Conservation (phyloP, 257 asterid genomes). For the Coffea canephora region DNA sequence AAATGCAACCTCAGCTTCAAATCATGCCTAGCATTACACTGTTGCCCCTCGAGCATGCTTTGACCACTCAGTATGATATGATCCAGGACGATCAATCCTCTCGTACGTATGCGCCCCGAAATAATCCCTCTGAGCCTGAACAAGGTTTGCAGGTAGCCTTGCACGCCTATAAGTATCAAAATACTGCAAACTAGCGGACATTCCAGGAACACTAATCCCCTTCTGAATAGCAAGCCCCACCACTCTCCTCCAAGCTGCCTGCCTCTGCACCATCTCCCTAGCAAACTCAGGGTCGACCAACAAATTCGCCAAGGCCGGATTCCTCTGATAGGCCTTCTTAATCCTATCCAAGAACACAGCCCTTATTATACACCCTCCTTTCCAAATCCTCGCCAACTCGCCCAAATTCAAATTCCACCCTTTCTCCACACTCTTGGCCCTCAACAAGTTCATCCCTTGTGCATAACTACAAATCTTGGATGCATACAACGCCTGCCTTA, state of each 20-base stretch:
- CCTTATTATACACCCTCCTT: conserved; percentile 92
- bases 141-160: conserved; percentile 87
- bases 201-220: conserved; percentile 82
- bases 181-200: conserved; percentile 90
- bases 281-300: conserved; percentile 88
- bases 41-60: conserved; percentile 72
- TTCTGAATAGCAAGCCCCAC: conserved; percentile 70
- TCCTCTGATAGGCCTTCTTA: conserved; percentile 85
- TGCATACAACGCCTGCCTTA: conserved; percentile 89
- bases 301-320: conserved; percentile 66
- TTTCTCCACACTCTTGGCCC: conserved; percentile 82
- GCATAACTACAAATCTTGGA: conserved; percentile 96
- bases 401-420: conserved; percentile 90
- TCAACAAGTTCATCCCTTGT: conserved; percentile 88
- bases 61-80: conserved; percentile 91
- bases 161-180: conserved; percentile 83
- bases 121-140: conserved; percentile 95
- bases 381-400: conserved; percentile 91
- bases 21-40: conserved; percentile 29
- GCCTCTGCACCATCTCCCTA: conserved; percentile 94
- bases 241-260: conserved; percentile 89
- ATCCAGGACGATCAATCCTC: conserved; percentile 64
- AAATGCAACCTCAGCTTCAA: conserved; percentile 22
- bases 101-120: conserved; percentile 96
- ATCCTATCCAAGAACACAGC: conserved; percentile 94